Evolutionary conservation across 2,329 filamentous ascomycete genomes (phyloP), one percentile per base, ranked within the genome.

Genomic region (Xylariaceae sp.): DNA sequence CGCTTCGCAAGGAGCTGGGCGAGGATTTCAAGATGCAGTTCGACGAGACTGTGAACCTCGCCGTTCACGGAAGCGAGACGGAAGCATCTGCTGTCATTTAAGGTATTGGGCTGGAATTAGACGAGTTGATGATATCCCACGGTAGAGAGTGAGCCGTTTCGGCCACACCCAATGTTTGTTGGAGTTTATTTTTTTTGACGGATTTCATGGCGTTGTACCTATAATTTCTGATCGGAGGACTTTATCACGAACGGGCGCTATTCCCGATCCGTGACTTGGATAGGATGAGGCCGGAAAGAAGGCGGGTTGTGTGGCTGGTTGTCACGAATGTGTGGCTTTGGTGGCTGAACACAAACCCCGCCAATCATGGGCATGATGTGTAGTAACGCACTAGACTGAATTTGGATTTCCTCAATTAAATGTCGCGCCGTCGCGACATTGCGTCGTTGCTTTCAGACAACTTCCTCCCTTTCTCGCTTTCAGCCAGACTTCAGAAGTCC

Each of bases 21-120:
- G 69, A 84, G 48, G 87, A 90, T 66, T 91, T 91, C 77, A 82
- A 84, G 77, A 86, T 89, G 73, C 81, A 84, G 75, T 91, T 88
- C 75, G 84, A 87, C 68, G 85, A 88, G 73, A 80, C 80, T 67
- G 82, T 90, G 66, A 90, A 90, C 78, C 87, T 87, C 41, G 80
- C 88, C 48, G 77, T 82, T 13, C 78, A 82, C 67, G 79, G 77
- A 34, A 74, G 79, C 59, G 64, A 66, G 58, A 77, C 76, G 56
- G 73, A 77, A 61, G 82, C 80, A 39, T 83, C 83, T 51, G 79
- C 66, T n/a, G 61, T 72, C 53, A 56, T 66, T 56, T 71, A 60
- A 62, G 52, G 34, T 53, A 55, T 37, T 2, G 4, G 49, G 10
- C 51, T 57, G 57, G 51, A 53, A 54, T 56, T 55, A 30, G 61